Conservation (phyloP, 305 asterid species). For the Fraxinus ornus region DNA sequence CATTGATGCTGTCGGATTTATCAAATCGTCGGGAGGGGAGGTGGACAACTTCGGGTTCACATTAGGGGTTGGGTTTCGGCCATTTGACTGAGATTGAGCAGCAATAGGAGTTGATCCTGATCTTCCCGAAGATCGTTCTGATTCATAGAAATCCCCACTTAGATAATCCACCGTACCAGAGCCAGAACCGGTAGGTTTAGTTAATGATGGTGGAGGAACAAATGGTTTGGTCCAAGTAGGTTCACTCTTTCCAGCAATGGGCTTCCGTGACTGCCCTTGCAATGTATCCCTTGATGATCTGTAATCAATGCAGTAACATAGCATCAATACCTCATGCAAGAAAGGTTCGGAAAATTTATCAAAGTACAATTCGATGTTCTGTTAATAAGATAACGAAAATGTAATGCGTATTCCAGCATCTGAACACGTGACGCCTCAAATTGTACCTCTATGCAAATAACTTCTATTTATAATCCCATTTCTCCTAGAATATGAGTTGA, state of each 20-base stretch:
- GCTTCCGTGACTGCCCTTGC: slow-evolving; percentile 58
- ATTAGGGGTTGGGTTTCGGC: slow-evolving; percentile 9
- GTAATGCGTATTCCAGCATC: not conserved
- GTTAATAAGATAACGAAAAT: not conserved
- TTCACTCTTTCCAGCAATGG: slow-evolving; percentile 39
- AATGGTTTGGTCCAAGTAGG: slow-evolving; percentile 45
- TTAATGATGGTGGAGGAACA: slow-evolving; percentile 76
- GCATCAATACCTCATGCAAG: not conserved
- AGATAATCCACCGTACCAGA: slow-evolving; percentile 66
- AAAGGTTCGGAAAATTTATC: not conserved
- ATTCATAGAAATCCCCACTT: slow-evolving; percentile 46
- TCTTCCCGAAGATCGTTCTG: slow-evolving; percentile 43
- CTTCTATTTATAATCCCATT: not conserved
- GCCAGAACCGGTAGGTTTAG: slow-evolving; percentile 45
- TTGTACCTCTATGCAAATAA: not conserved
- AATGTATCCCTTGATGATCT: slow-evolving; percentile 77
- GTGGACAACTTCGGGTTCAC: slow-evolving; percentile 47
- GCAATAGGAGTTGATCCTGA: slow-evolving; percentile 42
- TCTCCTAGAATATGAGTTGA: not conserved
- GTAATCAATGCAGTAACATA: slow-evolving; percentile 12
- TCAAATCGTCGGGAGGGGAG: slow-evolving; percentile 61
- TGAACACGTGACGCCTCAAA: not conserved
- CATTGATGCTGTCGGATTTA: slow-evolving; percentile 86
- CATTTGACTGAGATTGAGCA: slow-evolving; percentile 40
- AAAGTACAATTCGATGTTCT: not conserved